Evolutionary conservation across 352 stramenopile species (phyloP).

Genomic region (Pythium periplocum): DNA sequence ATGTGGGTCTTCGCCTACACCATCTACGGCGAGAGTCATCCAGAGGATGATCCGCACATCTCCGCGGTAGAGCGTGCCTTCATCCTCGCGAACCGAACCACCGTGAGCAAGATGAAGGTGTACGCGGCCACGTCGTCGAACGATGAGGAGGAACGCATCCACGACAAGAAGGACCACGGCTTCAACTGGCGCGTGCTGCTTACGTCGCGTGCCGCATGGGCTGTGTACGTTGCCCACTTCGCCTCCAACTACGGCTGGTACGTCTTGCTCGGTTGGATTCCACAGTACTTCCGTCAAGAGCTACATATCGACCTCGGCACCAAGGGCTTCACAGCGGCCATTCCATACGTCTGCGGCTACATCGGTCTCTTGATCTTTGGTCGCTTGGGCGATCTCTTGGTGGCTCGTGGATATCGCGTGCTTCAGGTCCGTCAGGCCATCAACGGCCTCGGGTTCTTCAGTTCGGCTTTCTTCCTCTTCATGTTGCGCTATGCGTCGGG

Average conservation of each 20-base stretch:
- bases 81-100: constrained; percentile 60
- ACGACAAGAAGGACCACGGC: not conserved
- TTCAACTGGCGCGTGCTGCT: constrained; percentile 72
- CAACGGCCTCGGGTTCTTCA: constrained; percentile 72
- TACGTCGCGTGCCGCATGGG: constrained; percentile 63
- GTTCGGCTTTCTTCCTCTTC: constrained; percentile 67
- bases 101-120: constrained; percentile 1
- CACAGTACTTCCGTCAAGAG: constrained; percentile 80
- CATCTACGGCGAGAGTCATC: constrained; percentile 53
- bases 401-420: constrained; percentile 59
- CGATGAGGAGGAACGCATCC: not conserved
- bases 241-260: constrained; percentile 90
- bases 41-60: constrained; percentile 61
- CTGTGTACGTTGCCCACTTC: constrained; percentile 82
- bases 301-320: constrained; percentile 74
- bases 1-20: constrained; percentile 65
- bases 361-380: constrained; percentile 69
- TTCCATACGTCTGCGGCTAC: constrained; percentile 81
- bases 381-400: constrained; percentile 53
- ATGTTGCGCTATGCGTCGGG: constrained; percentile 58
- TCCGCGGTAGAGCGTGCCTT: constrained; percentile 46
- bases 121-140: not conserved
- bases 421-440: constrained; percentile 73
- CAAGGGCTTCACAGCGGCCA: constrained; percentile 53
- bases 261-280: constrained; percentile 82